Conservation (phyloP, 2,329 filamentous ascomycete genomes). For the Trichoderma citrinoviride region DNA sequence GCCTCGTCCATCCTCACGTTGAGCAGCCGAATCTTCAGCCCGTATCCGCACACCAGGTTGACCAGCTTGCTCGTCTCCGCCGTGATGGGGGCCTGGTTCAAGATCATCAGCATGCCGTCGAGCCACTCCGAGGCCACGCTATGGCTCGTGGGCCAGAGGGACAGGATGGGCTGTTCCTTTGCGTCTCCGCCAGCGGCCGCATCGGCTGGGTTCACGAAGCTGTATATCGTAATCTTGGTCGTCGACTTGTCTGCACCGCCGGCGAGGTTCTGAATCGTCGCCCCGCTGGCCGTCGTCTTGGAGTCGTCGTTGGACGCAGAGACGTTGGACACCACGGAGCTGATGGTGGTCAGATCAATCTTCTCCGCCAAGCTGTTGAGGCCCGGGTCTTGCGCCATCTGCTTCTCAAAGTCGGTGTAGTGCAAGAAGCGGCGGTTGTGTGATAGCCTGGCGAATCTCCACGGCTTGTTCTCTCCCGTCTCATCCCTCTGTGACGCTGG, state of each 20-base stretch:
- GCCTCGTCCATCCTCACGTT: constrained; percentile 84
- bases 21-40: constrained; percentile 84
- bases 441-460: constrained; percentile 83
- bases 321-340: constrained; percentile 91
- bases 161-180: constrained; percentile 73
- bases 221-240: constrained; percentile 91
- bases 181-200: constrained; percentile 36
- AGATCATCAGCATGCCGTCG: constrained; percentile 88
- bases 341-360: constrained; percentile 82
- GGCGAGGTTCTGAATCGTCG: constrained; percentile 40
- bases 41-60: constrained; percentile 81
- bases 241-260: constrained; percentile 46
- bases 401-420: constrained; percentile 77
- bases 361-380: constrained; percentile 75
- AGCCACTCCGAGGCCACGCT: constrained; percentile 93
- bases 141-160: constrained; percentile 77
- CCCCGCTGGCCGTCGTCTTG: constrained; percentile 43
- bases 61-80: constrained; percentile 90
- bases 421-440: constrained; percentile 89
- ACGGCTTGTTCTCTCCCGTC: constrained; percentile 53
- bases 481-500: constrained; percentile 37
- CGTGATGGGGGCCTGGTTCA: constrained; percentile 96
- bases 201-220: constrained; percentile 53
- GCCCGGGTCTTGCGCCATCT: constrained; percentile 62
- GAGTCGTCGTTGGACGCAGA: constrained; percentile 60